A percentile compares a stretch with the other conserved stretches of the same genome.
These are phyloP conservation scores for Zygosaccharomyces lentus DNA, from an alignment of 805 yeast species.

Conservation along the genomic window DNA sequence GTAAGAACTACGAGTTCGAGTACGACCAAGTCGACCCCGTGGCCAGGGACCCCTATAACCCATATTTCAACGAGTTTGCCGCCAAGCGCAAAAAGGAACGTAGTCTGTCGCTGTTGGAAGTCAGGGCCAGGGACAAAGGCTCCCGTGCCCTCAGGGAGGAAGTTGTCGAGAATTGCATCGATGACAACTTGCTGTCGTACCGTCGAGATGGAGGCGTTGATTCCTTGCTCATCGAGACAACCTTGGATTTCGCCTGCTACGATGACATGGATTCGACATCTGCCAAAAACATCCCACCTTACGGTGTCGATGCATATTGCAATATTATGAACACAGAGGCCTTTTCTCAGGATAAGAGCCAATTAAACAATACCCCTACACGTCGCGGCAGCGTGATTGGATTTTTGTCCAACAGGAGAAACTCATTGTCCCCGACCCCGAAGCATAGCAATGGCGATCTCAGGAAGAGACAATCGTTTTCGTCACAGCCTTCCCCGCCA, in stretches of 20 bases:
- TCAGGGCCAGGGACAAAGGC: constrained; percentile 51
- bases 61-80: constrained; percentile 33
- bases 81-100: constrained; percentile 43
- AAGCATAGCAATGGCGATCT: constrained; percentile 3
- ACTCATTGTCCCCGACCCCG: constrained; percentile 7
- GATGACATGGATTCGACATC: constrained; percentile 22
- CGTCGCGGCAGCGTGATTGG: constrained; percentile 21
- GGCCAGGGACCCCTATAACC: constrained; percentile 31
- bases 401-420: constrained; percentile 20
- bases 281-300: constrained; percentile 31
- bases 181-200: constrained; percentile 58
- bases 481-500: neutral
- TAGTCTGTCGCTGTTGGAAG: constrained; percentile 55
- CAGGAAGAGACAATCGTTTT: constrained; percentile 3
- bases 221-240: constrained; percentile 27
- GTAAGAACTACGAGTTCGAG: constrained; percentile 50
- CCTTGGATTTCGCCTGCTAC: constrained; percentile 29
- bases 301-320: constrained; percentile 31
- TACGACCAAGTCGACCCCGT: constrained; percentile 46
- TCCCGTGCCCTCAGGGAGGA: constrained; percentile 56
- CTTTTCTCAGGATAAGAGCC: neutral
- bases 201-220: constrained; percentile 14
- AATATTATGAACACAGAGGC: constrained; percentile 19
- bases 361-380: constrained; percentile 4
- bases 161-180: constrained; percentile 45